Conservation (phyloP, 176 grass and related monocot genomes). For the Triticum monococcum region DNA sequence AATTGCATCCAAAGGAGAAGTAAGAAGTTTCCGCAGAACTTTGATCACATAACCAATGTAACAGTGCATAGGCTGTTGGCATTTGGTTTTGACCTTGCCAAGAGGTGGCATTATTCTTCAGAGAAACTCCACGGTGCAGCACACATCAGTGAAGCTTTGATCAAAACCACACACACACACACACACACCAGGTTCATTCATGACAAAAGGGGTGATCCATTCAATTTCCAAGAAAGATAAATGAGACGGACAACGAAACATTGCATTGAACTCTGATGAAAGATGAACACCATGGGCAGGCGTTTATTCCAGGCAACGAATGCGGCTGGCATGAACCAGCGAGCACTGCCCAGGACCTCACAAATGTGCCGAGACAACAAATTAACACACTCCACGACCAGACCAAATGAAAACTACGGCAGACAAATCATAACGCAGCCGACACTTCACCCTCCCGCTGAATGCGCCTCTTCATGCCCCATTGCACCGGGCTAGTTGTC, state of each 20-base stretch:
- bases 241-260: neutral
- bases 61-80: too few species aligned
- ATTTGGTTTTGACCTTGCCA: too few species aligned
- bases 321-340: slow-evolving; percentile 24
- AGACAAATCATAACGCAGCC: slow-evolving; percentile 14
- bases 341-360: neutral
- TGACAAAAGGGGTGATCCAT: neutral
- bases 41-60: too few species aligned
- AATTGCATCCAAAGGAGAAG: too few species aligned
- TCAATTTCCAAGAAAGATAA: too few species aligned
- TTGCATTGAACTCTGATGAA: slow-evolving; percentile 29
- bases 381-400: slow-evolving; percentile 5
- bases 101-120: too few species aligned
- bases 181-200: neutral
- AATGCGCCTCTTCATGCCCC: neutral
- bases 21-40: too few species aligned
- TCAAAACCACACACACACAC: too few species aligned
- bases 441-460: neutral
- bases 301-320: slow-evolving; percentile 29
- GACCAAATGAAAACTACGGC: slow-evolving; percentile 27
- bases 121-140: too few species aligned
- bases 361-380: neutral
- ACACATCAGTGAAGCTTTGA: too few species aligned
- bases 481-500: neutral
- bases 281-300: neutral